Percentiles rank a stretch among this genome's conserved stretches.
phyloP scores from a whole-genome alignment of 1,284 basidiomycete genomes.

The Lignosus rhinocerotis region DNA sequence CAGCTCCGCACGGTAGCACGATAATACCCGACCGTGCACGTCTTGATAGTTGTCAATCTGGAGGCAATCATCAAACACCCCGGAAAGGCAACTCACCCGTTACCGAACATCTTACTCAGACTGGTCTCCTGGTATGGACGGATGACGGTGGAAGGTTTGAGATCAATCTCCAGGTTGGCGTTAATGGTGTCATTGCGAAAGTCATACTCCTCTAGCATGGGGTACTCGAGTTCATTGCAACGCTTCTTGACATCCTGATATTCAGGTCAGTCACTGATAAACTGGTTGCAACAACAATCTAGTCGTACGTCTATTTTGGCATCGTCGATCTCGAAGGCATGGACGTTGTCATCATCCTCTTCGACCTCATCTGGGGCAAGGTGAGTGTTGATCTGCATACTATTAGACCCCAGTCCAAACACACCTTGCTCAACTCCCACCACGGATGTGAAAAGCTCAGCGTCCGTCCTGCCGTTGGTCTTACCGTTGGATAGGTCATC shows the following conservation, averaged over 20 bases:
- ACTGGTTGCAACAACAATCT: not conserved
- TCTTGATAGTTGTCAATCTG: conserved; percentile 40
- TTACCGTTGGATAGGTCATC: conserved; percentile 47
- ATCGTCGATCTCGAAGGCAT: conserved; percentile 93
- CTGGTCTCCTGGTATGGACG: conserved; percentile 97
- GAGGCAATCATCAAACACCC: not conserved
- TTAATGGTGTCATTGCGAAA: conserved; percentile 96
- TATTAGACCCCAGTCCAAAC: conserved; percentile 25
- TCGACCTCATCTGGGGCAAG: conserved; percentile 81
- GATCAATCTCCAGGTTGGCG: conserved; percentile 93
- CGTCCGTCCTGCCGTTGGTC: conserved; percentile 48
- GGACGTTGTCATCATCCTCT: conserved; percentile 93
- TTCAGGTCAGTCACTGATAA: not conserved
- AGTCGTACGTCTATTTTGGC: conserved; percentile 81
- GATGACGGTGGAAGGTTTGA: conserved; percentile 95
- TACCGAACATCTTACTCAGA: conserved; percentile 98
- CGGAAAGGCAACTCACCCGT: conserved; percentile 63
- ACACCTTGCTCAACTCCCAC: conserved; percentile 88
- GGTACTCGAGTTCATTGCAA: conserved; percentile 93
- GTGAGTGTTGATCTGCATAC: conserved; percentile 1
- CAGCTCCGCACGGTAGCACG: conserved; percentile 97
- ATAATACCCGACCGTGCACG: conserved; percentile 98
- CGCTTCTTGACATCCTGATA: conserved; percentile 85
- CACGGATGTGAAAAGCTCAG: conserved; percentile 85
- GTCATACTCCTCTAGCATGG: conserved; percentile 97